phyloP scores from a whole-genome alignment of 345 rosid species.

The Rhodamnia argentea region DNA sequence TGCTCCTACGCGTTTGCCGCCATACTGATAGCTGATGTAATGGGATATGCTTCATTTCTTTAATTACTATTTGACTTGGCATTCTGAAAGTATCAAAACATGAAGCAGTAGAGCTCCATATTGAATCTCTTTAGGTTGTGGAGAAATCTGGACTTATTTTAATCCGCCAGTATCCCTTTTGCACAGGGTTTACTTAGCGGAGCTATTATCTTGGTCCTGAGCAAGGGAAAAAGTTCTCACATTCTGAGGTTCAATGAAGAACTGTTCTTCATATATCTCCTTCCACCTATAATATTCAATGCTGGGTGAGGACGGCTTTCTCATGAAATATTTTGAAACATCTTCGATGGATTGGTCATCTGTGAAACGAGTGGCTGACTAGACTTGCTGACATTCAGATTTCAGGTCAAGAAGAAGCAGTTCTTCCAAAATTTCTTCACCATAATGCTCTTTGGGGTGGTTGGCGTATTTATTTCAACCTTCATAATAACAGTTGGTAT shows the following conservation, averaged over 20 bases:
- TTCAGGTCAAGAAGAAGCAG: constrained; percentile 91
- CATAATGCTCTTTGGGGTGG: constrained; percentile 68
- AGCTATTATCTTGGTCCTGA: constrained; percentile 38
- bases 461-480: constrained; percentile 72
- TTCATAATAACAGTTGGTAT: constrained; percentile 54
- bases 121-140: neutral
- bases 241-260: constrained; percentile 68
- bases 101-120: neutral
- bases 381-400: constrained; percentile 20
- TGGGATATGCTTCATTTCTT: neutral
- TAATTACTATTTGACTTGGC: neutral
- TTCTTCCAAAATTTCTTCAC: constrained; percentile 81
- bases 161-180: neutral
- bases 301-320: constrained; percentile 56
- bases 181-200: constrained; percentile 62
- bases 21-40: neutral
- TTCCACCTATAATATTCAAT: constrained; percentile 93
- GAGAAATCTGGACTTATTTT: neutral
- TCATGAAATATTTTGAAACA: neutral
- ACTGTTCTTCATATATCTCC: constrained; percentile 86
- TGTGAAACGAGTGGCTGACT: neutral
- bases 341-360: neutral
- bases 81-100: neutral
- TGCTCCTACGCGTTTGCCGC: neutral
- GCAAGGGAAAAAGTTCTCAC: constrained; percentile 72